phyloP scores from a whole-genome alignment of 2,329 filamentous ascomycete species.

The Aspergillus sp. region DNA sequence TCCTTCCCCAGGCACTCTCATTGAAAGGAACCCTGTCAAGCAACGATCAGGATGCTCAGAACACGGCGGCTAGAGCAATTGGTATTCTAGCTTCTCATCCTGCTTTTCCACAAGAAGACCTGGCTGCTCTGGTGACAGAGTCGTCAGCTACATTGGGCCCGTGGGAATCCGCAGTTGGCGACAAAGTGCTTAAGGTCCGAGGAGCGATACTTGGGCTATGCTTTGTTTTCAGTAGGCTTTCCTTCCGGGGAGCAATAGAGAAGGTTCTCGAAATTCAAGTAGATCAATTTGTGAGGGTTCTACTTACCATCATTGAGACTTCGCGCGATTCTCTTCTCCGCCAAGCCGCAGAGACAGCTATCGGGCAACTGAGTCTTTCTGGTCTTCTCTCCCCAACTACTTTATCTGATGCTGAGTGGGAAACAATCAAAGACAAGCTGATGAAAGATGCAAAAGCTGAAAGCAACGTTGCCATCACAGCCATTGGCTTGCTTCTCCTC shows the following conservation, averaged over 20 bases:
- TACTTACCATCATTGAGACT: constrained; percentile 54
- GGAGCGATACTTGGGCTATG: constrained; percentile 61
- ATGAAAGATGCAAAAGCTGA: constrained; percentile 71
- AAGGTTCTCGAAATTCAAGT: constrained; percentile 38
- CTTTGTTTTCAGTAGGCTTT: constrained; percentile 58
- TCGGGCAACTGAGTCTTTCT: constrained; percentile 64
- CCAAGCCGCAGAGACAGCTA: constrained; percentile 56
- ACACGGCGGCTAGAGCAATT: constrained; percentile 66
- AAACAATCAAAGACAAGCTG: constrained; percentile 62
- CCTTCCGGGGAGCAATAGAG: constrained; percentile 47
- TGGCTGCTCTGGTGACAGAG: constrained; percentile 46
- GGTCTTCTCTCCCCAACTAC: constrained; percentile 46
- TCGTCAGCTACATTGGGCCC: constrained; percentile 49
- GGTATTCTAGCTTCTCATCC: constrained; percentile 74
- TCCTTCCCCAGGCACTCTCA: constrained; percentile 52
- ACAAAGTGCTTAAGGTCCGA: constrained; percentile 58
- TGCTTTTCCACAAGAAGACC: constrained; percentile 37
- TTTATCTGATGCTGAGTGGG: constrained; percentile 31
- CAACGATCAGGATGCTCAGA: constrained; percentile 69
- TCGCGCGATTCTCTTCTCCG: constrained; percentile 58
- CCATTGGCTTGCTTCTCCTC: constrained; percentile 71
- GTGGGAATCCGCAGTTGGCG: constrained; percentile 63
- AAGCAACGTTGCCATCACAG: constrained; percentile 77
- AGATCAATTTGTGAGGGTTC: constrained; percentile 42
- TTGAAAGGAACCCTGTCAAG: constrained; percentile 65